Base-by-base conservation (phyloP, 2,329 filamentous ascomycete genomes). In the Penicillium sp. region DNA sequence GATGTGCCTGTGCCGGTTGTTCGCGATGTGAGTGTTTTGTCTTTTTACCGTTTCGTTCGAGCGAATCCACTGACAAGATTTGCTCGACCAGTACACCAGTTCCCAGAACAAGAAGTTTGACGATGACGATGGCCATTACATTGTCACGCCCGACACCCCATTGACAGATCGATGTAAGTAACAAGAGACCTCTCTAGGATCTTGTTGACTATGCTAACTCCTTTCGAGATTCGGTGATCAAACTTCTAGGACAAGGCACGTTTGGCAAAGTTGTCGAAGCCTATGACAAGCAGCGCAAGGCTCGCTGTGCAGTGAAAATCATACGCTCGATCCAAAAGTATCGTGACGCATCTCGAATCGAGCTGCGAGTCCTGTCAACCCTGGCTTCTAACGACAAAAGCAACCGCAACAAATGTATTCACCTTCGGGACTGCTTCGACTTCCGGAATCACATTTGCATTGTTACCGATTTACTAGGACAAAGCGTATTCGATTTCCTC, bases 321-420 rank as follows among this genome's bases (percentile, higher is more conserved):
- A 97, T 99, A 65, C 89, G 94, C 66, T 97, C 94, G 1, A 94
- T 99, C 13, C 94, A 96, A 71, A 99, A 99, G 74, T 99, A 99
- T 72, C 89, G 94, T 47, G 94, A 99, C 77, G 94, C 94, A 37
- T 96, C 91, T 9, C 86, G 92, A 63, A 99, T 99, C 68, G 94
- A 99, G 74, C 81, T 99, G 37, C 86, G 94, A 60, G 94, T 99
- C 4, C 80, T 99, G 13, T 92, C 93, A 57, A 99, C 94, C 0
- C 81, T 99, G 47, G 89, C 93, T 64, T 90, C 90, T 43, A 97
- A 97, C 73, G 94, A 99, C 73, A 86, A 88, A 59, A 85, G 89
- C 65, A 97, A 99, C 75, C 86, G 92, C 58, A 97, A 99, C 74
- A 89, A 93, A 64, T 99, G 94, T 78, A 99, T 99, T 64, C 94